Base-by-base conservation (phyloP, 306 rosid species). In the Myrica gale region DNA sequence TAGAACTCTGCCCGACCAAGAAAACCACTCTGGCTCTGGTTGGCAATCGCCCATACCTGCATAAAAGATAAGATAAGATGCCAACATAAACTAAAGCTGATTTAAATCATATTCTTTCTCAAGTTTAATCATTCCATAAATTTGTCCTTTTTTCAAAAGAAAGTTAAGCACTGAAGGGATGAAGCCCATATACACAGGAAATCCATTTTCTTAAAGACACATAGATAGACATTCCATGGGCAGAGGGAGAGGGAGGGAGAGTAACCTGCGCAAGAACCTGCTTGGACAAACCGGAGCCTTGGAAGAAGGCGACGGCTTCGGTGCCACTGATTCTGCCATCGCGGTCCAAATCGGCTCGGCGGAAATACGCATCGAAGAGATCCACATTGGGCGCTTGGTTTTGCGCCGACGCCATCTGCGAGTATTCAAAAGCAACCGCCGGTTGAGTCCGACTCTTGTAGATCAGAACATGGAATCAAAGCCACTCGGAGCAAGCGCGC, bases 311-410 rank as follows among this genome's bases (percentile, higher is more conserved):
- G 41, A 96, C 99, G 23, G 99, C 98, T 84, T 96, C 99, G 19
- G 75, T 79, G 45, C 97, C 99, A 78, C 97, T 96, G 75, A 96
- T 96, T 60, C 96, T 91, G 81, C 99, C 98, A 60, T 96, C 99
- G 42, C 92, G 87, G 88, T 96, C 99, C 90, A 90, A 89, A 91
- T 96, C 99, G 61, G 99, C 99, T 5, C 90, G 89, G 32, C 91
- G 91, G 66, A 96, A 96, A 82, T 92, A 96, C 67, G 91, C 90
- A 89, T 96, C 99, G 80, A 96, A 96, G 80, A 90, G 97, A 96
- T 96, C 98, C 71, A 85, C 96, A 83, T 96, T 92, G 80, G 92
- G 71, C 72, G 91, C 82, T 23, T 66, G 90, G 79, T 78, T 89
- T 58, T 82, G 94, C 71, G 82, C 83, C 84, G 96, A 85, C 76